These are phyloP conservation scores for carrot (Daucus carota) DNA, from an alignment of 129 eudicot species.

Conservation along the genomic window DNA sequence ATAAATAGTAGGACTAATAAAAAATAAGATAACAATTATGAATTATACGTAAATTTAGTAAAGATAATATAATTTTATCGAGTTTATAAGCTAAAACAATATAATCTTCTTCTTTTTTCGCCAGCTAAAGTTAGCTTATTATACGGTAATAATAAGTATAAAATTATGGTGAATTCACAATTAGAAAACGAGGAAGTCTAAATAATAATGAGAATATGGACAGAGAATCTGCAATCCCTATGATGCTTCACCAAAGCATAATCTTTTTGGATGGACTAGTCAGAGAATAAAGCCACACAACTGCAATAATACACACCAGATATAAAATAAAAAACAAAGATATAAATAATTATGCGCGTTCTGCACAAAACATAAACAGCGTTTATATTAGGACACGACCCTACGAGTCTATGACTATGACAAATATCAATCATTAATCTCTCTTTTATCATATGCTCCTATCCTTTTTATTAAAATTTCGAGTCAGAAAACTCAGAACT, in stretches of 20 bases:
- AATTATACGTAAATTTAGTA: too few species aligned
- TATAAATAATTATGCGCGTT: not conserved
- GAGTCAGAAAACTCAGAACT: not conserved
- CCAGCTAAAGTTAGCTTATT: too few species aligned
- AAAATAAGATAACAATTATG: too few species aligned
- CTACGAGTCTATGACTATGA: not conserved
- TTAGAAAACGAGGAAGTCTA: not conserved
- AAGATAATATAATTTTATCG: too few species aligned
- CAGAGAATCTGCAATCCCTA: constrained; percentile 13
- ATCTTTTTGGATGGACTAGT: constrained; percentile 12
- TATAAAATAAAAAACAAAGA: not conserved
- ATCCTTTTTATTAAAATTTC: not conserved
- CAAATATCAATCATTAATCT: constrained; percentile 1
- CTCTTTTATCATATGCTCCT: not conserved
- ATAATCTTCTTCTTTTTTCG: too few species aligned
- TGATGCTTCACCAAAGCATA: not conserved
- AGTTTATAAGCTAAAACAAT: too few species aligned
- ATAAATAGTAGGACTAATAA: too few species aligned
- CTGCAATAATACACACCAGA: not conserved
- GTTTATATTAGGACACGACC: not conserved
- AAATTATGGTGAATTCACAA: too few species aligned
- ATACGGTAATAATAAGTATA: too few species aligned
- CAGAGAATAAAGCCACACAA: constrained; percentile 14
- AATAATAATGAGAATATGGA: constrained; percentile 1
- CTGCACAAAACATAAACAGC: not conserved